phyloP scores from a whole-genome alignment of 108 stramenopile species.

The Cyclotella baltica region DNA sequence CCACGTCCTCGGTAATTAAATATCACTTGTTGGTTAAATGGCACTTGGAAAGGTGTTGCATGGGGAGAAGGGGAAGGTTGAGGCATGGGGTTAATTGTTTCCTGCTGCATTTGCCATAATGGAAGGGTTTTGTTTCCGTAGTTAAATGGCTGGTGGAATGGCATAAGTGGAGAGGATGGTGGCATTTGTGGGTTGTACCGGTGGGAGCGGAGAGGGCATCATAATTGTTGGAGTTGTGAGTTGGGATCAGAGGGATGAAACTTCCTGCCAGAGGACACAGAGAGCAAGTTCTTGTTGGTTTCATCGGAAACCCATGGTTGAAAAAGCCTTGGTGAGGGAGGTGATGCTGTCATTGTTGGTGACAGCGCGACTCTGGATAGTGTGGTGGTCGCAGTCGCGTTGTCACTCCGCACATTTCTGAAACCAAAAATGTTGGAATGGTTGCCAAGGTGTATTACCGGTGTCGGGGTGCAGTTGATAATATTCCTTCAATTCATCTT shows the following conservation, averaged over 20 bases:
- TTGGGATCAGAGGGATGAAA: neutral
- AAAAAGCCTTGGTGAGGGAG: neutral
- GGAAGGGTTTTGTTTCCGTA: no score
- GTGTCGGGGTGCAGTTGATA: neutral
- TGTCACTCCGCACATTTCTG: neutral
- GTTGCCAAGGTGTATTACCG: neutral
- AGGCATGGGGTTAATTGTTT: no score
- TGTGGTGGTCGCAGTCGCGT: neutral
- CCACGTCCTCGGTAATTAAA: neutral
- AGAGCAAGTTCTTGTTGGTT: neutral
- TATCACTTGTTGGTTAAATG: neutral
- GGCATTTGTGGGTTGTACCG: neutral
- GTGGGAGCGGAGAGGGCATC: neutral
- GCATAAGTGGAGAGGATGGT: neutral
- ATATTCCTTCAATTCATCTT: neutral
- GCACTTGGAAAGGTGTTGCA: no score
- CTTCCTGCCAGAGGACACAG: neutral
- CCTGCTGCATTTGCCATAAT: no score
- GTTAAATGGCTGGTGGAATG: neutral
- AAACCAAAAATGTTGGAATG: neutral
- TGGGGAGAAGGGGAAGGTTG: no score
- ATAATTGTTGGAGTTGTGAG: neutral
- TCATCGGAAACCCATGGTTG: neutral
- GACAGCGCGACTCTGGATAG: neutral
- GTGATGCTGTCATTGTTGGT: neutral